Evolutionary conservation across 2,329 filamentous ascomycete species (phyloP), one percentile per base, ranked within the genome.

Genomic region (Aspergillus calidoustus): DNA sequence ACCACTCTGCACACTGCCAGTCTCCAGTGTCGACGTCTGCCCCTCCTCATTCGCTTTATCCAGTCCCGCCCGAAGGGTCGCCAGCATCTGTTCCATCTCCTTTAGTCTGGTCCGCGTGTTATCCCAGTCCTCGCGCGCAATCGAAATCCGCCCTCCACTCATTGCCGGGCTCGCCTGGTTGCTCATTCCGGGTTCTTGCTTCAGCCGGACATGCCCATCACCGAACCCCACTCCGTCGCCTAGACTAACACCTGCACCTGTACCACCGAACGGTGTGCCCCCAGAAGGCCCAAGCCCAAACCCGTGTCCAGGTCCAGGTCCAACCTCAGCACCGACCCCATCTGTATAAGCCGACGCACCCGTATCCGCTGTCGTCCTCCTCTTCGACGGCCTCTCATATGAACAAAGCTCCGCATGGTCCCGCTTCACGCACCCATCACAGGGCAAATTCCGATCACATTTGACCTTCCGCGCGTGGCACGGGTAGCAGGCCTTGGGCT

Each of bases 391-490:
- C 5, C 80, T 77, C 70, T 82, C 80, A 64, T 82, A 82, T 8
- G 80, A 81, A 65, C 80, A 82, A 15, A 82, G 75, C 54, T 82
- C 79, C 38, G 79, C 79, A 67, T 82, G 80, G 66, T 82, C 80
- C 65, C 80, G 76, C 67, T 82, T 82, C 51, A 82, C 79, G 61
- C 80, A 82, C 22, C 79, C 80, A 62, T 82, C 80, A 68, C 80
- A 82, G 3, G 80, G 80, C 8, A 82, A 69, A 53, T 82, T 81
- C 46, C 80, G 78, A 67, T 82, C 80, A 68, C 80, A 82, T 72
- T 82, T 82, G 46, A 82, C 80, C 61, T 80, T 80, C n/a, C 79
- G 76, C 55, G 77, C 77, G 66, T 80, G 79, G 60, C 79, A 80
- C 13, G 79, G 78, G 61, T 80, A 80, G 64, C 79, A 80, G 50